Evolutionary conservation across 2,329 filamentous ascomycete species (phyloP).

Genomic region (Sporothrix schenckii): DNA sequence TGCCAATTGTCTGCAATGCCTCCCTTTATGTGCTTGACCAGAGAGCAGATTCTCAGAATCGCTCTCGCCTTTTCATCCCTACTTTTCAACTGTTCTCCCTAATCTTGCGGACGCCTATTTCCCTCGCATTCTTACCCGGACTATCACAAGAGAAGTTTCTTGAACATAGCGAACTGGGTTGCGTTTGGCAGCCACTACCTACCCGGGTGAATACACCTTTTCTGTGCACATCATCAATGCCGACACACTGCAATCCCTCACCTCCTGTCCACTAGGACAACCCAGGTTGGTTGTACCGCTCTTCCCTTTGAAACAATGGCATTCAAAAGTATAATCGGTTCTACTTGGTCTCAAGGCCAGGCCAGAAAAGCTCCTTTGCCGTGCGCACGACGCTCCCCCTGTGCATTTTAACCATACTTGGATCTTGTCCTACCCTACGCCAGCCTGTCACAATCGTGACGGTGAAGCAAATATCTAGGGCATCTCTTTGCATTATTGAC

Average conservation of each 20-base stretch:
- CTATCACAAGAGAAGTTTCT: not conserved
- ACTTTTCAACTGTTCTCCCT: not conserved
- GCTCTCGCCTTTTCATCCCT: not conserved
- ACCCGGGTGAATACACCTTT: not conserved
- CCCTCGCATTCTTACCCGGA: slow-evolving; percentile 23
- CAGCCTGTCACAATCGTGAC: slow-evolving; percentile 3
- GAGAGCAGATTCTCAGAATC: slow-evolving; percentile 14
- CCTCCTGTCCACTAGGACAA: not conserved
- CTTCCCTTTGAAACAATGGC: slow-evolving; percentile 21
- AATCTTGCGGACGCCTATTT: not conserved
- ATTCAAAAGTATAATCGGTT: slow-evolving; percentile 1
- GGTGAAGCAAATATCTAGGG: not conserved
- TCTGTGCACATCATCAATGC: not conserved
- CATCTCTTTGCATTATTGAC: not conserved
- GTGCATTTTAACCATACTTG: slow-evolving; percentile 11
- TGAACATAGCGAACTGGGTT: not conserved
- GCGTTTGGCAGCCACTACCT: not conserved
- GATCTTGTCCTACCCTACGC: not conserved
- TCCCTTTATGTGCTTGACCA: slow-evolving; percentile 12
- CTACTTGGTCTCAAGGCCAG: not conserved
- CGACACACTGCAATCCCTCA: not conserved
- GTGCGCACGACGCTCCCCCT: not conserved
- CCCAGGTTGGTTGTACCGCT: not conserved
- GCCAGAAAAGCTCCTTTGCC: slow-evolving; percentile 9
- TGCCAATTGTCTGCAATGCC: not conserved